Base-by-base conservation (phyloP, 2,329 filamentous ascomycete genomes). In the Botrytis tulipae region DNA sequence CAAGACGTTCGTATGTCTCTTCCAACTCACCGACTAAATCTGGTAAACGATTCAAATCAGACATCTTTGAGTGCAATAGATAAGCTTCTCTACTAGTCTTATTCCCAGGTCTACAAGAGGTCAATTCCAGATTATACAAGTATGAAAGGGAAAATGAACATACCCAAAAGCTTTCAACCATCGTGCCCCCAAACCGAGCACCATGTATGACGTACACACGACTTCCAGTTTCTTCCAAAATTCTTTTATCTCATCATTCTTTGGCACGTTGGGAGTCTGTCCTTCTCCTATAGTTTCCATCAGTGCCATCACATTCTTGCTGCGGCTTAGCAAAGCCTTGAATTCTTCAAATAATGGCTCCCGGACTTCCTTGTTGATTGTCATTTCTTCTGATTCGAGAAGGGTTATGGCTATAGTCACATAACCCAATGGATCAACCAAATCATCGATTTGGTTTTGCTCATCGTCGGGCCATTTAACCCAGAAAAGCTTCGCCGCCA, bases 361-460 rank as follows among this genome's bases (percentile, higher is more conserved):
- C 16, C 18, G 4, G 32, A 60, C 3, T 5, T 32, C 32, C 32
- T 60, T 22, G 32, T 37, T 22, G 29, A 20, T 25, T 60, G 18
- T 22, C 10, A 25, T 60, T 22, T 60, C 57, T 37, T 35, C 29
- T 25, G 29, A 32, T 22, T 22, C 57, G 32, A 60, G 22, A 20
- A 18, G 1, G 3, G 0, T 9, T 32, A 20, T 29, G n/a, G 1
- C 1, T 29, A 32, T 6, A 32, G 1, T 18, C 29, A 20, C 4
- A 12, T 3, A 1, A 32, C 29, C 7, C 14, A 57, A 18, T 4
- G 1, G 14, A 6, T 18, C 14, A 18, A 32, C 4, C 54, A 57
- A 8, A 18, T 32, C n/a, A 8, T 2, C 0, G 29, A 20, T 8
- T 32, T 9, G 54, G 7, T 57, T 3, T 29, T 4, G 2, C 54